Conservation (phyloP, 2,329 filamentous ascomycete species). For the Diaporthe ilicicola region DNA sequence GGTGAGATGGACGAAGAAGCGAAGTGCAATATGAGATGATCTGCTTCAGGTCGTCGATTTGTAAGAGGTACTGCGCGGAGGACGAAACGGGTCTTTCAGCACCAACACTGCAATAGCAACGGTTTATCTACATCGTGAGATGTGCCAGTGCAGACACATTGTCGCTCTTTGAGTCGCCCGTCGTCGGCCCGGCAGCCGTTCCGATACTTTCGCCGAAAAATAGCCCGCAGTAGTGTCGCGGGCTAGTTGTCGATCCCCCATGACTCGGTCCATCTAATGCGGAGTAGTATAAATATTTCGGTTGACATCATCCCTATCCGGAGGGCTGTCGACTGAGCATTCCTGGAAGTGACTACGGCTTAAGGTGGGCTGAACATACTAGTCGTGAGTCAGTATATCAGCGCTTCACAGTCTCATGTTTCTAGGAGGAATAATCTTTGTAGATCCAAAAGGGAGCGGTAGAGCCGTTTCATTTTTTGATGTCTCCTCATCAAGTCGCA, state of each 20-base stretch:
- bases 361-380: background rate
- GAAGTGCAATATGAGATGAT: background rate
- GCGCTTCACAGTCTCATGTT: background rate
- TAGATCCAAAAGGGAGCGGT: conserved; percentile 12
- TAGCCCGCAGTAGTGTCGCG: conserved; percentile 27
- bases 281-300: conserved; percentile 12
- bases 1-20: background rate
- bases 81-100: background rate
- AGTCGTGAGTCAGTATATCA: background rate
- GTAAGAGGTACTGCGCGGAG: background rate
- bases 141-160: background rate
- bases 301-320: conserved; percentile 3
- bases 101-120: background rate
- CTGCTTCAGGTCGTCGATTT: background rate
- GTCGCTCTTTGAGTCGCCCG: conserved; percentile 18
- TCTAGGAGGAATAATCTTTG: background rate
- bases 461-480: conserved; percentile 13
- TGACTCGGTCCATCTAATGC: conserved; percentile 21
- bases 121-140: conserved; percentile 4
- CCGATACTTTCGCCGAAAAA: conserved; percentile 31
- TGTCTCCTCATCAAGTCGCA: background rate
- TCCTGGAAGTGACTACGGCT: background rate
- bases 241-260: conserved; percentile 22
- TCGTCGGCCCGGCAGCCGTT: conserved; percentile 26
- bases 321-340: background rate